phyloP scores from a whole-genome alignment of 2,329 filamentous ascomycete species.

The Aplosporella prunicola region DNA sequence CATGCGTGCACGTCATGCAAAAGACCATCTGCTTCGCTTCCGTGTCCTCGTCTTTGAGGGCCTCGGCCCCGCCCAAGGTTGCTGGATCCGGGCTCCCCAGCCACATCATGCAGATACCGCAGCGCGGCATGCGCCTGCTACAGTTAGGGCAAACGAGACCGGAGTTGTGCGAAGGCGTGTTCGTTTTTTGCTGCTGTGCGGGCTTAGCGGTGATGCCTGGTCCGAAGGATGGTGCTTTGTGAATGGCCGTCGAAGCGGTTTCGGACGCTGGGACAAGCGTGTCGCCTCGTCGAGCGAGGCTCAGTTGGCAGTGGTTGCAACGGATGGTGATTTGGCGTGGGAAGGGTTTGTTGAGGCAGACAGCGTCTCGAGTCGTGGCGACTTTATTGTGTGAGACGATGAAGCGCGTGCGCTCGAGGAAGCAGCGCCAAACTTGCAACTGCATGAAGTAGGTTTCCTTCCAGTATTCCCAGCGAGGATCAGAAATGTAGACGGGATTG shows the following conservation, averaged over 20 bases:
- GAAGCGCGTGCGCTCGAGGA: constrained; percentile 67
- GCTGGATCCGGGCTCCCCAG: constrained; percentile 49
- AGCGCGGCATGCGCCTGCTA: constrained; percentile 53
- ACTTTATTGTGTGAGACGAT: constrained; percentile 65
- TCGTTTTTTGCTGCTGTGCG: constrained; percentile 8
- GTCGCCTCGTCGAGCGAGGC: constrained; percentile 33
- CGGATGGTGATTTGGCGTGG: constrained; percentile 63
- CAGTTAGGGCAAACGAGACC: constrained; percentile 53
- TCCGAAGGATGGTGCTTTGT: constrained; percentile 16
- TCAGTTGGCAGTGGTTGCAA: constrained; percentile 62
- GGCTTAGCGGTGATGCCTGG: constrained; percentile 8
- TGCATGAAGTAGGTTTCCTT: constrained; percentile 64
- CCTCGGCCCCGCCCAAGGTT: constrained; percentile 28
- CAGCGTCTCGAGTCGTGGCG: constrained; percentile 53
- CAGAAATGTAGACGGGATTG: constrained; percentile 66
- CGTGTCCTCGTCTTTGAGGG: constrained; percentile 33
- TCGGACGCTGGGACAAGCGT: constrained; percentile 1
- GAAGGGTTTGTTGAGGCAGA: constrained; percentile 50
- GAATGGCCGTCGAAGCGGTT: constrained; percentile 15
- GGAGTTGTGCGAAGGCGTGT: constrained; percentile 13
- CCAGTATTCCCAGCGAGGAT: constrained; percentile 66
- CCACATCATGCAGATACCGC: constrained; percentile 53
- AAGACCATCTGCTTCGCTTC: constrained; percentile 50
- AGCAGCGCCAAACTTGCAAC: constrained; percentile 61
- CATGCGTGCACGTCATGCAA: constrained; percentile 55